These are phyloP conservation scores for Coemansia sp. DNA, from an alignment of 192 early-diverging fungal genomes.

Conservation along the genomic window DNA sequence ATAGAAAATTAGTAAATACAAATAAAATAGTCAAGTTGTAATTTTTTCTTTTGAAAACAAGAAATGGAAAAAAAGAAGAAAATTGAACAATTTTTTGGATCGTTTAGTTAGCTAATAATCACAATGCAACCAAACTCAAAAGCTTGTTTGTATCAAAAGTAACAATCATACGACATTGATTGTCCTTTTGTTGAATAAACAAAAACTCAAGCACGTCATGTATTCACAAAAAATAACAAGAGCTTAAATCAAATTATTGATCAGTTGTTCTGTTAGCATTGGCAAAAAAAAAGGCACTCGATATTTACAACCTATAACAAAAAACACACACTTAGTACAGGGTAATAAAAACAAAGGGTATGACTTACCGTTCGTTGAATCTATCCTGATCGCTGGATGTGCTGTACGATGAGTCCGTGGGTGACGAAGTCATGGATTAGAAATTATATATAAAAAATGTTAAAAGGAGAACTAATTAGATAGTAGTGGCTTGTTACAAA, in stretches of 20 bases:
- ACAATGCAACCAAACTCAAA: not conserved
- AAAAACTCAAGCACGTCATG: too few relatives aligned
- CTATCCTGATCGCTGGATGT: conserved; percentile 23
- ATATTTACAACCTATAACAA: not conserved
- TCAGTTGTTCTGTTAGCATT: too few relatives aligned
- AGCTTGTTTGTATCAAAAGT: not conserved
- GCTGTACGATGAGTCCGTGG: conserved; percentile 25
- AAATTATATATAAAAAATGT: not conserved
- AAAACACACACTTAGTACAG: not conserved
- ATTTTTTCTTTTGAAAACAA: not conserved
- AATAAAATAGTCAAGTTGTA: not conserved
- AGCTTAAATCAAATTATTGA: too few relatives aligned
- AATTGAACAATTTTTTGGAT: not conserved
- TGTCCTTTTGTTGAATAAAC: not conserved
- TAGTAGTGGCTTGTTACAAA: not conserved
- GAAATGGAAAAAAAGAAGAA: not conserved
- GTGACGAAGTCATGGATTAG: conserved; percentile 21
- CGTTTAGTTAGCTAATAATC: not conserved
- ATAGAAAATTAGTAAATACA: not conserved
- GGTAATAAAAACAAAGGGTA: not conserved
- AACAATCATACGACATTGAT: not conserved
- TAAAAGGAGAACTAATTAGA: not conserved
- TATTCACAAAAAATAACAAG: too few relatives aligned
- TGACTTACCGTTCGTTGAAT: conserved; percentile 24
- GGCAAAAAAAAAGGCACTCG: not conserved